These are phyloP conservation scores for Jackrogersella minutella DNA, from an alignment of 495 filamentous ascomycete species.

Conservation along the genomic window DNA sequence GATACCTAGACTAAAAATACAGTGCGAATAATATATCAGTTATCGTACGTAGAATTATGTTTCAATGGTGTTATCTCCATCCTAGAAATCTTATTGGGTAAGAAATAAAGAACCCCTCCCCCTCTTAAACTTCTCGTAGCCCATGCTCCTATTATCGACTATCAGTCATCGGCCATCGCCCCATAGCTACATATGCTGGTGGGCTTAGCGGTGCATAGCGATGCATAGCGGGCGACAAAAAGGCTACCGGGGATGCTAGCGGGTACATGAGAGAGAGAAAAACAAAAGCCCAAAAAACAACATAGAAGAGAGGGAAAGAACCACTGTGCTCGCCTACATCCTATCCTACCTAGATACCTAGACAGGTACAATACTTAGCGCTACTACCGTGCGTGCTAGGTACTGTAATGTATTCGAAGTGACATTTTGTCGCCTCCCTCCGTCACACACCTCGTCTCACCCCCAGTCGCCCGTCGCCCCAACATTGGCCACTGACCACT, in stretches of 20 bases:
- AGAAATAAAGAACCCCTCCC: slow-evolving; percentile 23
- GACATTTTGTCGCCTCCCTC: background rate
- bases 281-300: background rate
- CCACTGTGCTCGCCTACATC: background rate
- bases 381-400: background rate
- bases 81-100: slow-evolving; percentile 10
- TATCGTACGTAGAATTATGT: background rate
- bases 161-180: slow-evolving; percentile 27
- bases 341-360: background rate
- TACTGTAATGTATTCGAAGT: background rate
- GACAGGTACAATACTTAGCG: background rate
- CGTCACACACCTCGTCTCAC: too few relatives aligned
- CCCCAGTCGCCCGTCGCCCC: slow-evolving; percentile 22
- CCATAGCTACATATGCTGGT: slow-evolving; percentile 27
- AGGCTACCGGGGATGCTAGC: slow-evolving; percentile 18
- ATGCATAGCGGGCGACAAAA: too few relatives aligned
- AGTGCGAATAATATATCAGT: background rate
- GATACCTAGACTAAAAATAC: too few relatives aligned
- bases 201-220: slow-evolving; percentile 13
- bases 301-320: background rate
- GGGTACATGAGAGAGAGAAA: background rate
- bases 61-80: slow-evolving; percentile 30
- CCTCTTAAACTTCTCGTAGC: slow-evolving; percentile 5
- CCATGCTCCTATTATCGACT: slow-evolving; percentile 28
- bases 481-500: slow-evolving; percentile 29